These are phyloP conservation scores for Cetraspora pellucida DNA, from an alignment of 192 early-diverging fungal genomes.

Conservation along the genomic window DNA sequence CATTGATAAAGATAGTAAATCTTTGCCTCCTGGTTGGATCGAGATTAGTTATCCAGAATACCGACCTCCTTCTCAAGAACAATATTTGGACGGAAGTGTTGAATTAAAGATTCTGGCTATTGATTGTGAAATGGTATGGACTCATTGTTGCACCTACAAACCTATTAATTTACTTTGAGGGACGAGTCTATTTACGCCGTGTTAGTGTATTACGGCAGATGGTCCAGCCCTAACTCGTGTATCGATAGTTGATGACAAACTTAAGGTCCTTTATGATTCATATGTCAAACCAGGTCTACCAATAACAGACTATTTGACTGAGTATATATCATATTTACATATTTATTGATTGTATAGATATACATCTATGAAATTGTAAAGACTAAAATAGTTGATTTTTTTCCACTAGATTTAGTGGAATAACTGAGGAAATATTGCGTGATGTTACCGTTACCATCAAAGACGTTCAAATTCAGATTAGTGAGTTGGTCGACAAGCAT, in stretches of 20 bases:
- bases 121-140: slow-evolving; percentile 66
- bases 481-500: slow-evolving; percentile 46
- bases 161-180: background rate
- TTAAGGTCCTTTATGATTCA: slow-evolving; percentile 50
- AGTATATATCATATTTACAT: slow-evolving; percentile 40
- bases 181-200: background rate
- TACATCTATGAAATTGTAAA: background rate
- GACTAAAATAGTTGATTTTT: background rate
- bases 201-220: slow-evolving; percentile 38
- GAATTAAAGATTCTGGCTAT: slow-evolving; percentile 41
- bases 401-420: slow-evolving; percentile 41
- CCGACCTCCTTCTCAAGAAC: background rate
- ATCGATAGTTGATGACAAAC: slow-evolving; percentile 48
- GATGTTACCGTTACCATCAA: slow-evolving; percentile 44
- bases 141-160: too few relatives aligned
- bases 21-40: background rate
- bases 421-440: slow-evolving; percentile 50
- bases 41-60: background rate
- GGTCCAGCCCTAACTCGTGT: slow-evolving; percentile 57
- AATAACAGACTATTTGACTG: slow-evolving; percentile 57
- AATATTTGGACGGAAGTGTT: background rate
- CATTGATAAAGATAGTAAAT: background rate
- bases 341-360: background rate
- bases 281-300: slow-evolving; percentile 55
- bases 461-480: slow-evolving; percentile 52